Evolutionary conservation across 148 eudicot genomes (phyloP).

Genomic region (Persicaria tinctoria): DNA sequence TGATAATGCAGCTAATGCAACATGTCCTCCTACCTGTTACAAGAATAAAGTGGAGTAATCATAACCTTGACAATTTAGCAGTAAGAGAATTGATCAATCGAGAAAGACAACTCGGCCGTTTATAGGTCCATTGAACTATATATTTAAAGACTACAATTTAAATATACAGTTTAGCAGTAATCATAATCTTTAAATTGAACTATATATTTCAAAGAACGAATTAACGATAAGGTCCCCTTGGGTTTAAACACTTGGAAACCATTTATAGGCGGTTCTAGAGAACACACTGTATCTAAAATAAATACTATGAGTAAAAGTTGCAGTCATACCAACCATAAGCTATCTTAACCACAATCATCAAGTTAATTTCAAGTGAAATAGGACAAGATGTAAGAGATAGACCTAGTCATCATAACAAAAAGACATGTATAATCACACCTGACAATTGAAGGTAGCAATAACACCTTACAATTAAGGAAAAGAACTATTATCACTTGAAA

Average conservation of each 20-base stretch:
- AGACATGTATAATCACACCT: background rate
- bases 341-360: background rate
- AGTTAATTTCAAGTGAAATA: background rate
- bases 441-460: background rate
- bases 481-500: background rate
- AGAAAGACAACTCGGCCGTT: background rate
- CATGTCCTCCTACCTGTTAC: slow-evolving; percentile 73
- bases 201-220: too few relatives aligned
- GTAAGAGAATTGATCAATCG: background rate
- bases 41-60: background rate
- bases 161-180: too few relatives aligned
- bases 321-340: background rate
- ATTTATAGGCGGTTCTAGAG: too few relatives aligned
- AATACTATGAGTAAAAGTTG: too few relatives aligned
- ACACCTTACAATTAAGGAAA: background rate
- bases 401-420: background rate
- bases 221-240: too few relatives aligned
- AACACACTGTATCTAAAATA: too few relatives aligned
- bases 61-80: background rate
- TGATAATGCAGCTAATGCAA: slow-evolving; percentile 45
- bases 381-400: background rate
- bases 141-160: too few relatives aligned
- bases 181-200: too few relatives aligned
- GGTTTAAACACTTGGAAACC: too few relatives aligned
- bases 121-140: too few relatives aligned